These are phyloP conservation scores for Diaporthe longicolla DNA, from an alignment of 2,329 filamentous ascomycete species.

Conservation along the genomic window DNA sequence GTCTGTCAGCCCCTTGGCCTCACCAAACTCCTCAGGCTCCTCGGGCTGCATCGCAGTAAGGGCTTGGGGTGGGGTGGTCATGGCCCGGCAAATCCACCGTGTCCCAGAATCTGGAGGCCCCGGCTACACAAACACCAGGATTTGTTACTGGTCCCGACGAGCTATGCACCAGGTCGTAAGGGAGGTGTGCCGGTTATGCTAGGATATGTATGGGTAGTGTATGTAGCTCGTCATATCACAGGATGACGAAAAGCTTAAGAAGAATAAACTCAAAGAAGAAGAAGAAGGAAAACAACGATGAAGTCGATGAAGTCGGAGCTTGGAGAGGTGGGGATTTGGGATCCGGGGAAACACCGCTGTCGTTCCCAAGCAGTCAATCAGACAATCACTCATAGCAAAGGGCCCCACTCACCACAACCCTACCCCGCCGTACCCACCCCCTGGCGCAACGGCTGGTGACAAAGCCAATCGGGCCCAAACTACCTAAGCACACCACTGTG, in stretches of 20 bases:
- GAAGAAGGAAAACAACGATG: slow-evolving; percentile 2
- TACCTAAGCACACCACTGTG: neutral
- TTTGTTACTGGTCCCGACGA: neutral
- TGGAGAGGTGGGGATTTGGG: slow-evolving; percentile 13
- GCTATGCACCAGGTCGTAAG: neutral
- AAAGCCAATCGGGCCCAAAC: slow-evolving; percentile 11
- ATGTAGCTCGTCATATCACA: neutral
- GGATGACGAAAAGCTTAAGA: slow-evolving; percentile 10
- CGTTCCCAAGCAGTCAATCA: slow-evolving; percentile 21
- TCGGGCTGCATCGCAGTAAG: slow-evolving; percentile 10
- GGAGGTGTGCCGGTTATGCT: slow-evolving; percentile 10
- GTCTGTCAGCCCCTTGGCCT: slow-evolving; percentile 46
- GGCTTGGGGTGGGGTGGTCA: neutral
- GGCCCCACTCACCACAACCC: slow-evolving; percentile 7
- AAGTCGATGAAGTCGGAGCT: slow-evolving; percentile 4
- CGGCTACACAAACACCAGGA: neutral
- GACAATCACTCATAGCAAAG: slow-evolving; percentile 9
- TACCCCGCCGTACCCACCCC: slow-evolving; percentile 17
- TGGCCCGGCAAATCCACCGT: neutral
- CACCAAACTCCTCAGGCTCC: neutral
- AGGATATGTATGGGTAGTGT: neutral
- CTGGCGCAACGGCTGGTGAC: neutral
- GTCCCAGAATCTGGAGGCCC: neutral
- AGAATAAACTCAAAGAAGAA: slow-evolving; percentile 9
- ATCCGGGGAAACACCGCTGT: slow-evolving; percentile 28